Percentiles rank a stretch among this genome's conserved stretches.
Conservation (phyloP, 495 filamentous ascomycete genomes). For the Sordaria brevicollis region DNA sequence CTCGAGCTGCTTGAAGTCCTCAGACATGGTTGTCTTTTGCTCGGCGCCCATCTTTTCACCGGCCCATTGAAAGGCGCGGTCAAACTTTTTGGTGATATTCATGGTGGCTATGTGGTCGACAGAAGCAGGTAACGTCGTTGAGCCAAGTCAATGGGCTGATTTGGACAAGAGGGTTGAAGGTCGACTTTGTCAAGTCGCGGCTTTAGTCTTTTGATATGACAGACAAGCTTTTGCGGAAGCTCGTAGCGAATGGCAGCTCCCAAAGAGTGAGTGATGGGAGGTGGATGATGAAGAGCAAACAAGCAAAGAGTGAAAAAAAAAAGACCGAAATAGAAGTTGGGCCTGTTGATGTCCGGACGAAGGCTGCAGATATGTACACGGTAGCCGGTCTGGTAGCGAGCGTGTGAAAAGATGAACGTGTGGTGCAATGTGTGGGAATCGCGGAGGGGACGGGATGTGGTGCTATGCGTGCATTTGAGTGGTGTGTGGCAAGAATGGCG, state of each 20-base stretch:
- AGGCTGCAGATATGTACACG: background rate
- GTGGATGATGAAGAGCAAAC: background rate
- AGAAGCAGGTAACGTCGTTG: background rate
- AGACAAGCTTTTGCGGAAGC: background rate
- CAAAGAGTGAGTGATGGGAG: background rate
- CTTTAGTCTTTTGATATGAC: background rate
- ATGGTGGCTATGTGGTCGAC: conserved; percentile 33
- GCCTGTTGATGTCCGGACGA: background rate
- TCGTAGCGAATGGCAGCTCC: background rate
- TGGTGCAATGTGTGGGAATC: background rate
- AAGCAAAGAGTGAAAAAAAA: background rate
- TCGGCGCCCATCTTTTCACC: conserved; percentile 95
- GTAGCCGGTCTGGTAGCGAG: background rate
- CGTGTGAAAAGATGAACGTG: background rate
- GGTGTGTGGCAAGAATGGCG: background rate
- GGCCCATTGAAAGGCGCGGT: conserved; percentile 96
- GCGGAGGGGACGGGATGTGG: background rate
- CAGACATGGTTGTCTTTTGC: conserved; percentile 75
- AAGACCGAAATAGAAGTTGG: background rate
- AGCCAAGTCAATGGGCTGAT: background rate
- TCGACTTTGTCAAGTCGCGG: background rate
- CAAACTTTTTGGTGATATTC: conserved; percentile 95
- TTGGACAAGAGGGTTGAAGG: background rate
- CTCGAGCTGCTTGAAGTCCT: conserved; percentile 91
- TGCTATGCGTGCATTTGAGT: background rate